A percentile compares a stretch with the other conserved stretches of the same genome.
Conservation (phyloP, 164 flowering plant genomes). For the Piper longum region DNA sequence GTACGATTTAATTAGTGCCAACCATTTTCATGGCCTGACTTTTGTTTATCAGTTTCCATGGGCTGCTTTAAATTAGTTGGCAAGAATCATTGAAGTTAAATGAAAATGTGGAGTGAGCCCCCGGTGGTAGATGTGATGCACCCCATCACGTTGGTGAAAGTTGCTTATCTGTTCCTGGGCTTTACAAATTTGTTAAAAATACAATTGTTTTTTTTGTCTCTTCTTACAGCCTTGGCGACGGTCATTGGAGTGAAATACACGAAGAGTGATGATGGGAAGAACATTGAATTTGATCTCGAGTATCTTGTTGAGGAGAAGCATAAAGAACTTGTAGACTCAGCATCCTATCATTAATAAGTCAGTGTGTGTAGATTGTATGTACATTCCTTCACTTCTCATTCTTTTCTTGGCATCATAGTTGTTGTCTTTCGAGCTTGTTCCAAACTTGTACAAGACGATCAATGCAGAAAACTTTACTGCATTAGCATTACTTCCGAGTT, state of each 20-base stretch:
- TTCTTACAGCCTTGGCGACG: slow-evolving; percentile 38
- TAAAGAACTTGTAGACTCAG: slow-evolving; percentile 44
- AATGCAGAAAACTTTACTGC: neutral
- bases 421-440: neutral
- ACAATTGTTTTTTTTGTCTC: neutral
- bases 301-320: slow-evolving; percentile 47
- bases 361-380: neutral
- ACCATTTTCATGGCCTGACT: too few species aligned
- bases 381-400: neutral
- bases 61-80: neutral
- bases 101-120: neutral
- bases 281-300: slow-evolving; percentile 33
- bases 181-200: neutral
- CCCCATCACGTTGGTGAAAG: neutral
- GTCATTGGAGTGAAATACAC: slow-evolving; percentile 57
- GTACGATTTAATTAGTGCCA: too few species aligned
- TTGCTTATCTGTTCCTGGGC: neutral
- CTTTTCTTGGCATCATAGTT: neutral
- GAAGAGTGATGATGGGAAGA: slow-evolving; percentile 32
- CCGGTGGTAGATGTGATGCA: too few species aligned
- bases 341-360: slow-evolving; percentile 32
- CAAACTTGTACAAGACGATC: neutral
- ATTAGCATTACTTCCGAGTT: neutral
- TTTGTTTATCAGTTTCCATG: neutral
- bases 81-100: neutral